Evolutionary conservation across 140 eudicot genomes (phyloP).

Genomic region (Senecio squalidus): DNA sequence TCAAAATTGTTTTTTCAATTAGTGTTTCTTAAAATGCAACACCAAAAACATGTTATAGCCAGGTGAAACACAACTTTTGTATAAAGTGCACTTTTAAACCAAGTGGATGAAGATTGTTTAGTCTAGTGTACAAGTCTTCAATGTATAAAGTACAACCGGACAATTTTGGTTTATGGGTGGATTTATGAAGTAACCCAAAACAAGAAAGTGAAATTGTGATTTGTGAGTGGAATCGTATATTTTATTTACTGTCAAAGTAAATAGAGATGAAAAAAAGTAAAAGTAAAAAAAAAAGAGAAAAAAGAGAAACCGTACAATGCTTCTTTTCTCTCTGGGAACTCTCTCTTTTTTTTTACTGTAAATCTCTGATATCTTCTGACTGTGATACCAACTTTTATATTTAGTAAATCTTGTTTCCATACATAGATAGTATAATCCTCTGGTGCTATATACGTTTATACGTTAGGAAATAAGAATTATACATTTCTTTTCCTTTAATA

Average conservation of each 20-base stretch:
- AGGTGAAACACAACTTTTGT: conserved; percentile 22
- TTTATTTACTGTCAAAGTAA: conserved; percentile 20
- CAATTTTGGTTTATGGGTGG: conserved; percentile 18
- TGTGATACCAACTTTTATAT: conserved; percentile 8
- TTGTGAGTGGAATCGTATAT: conserved; percentile 15
- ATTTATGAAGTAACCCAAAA: conserved; percentile 23
- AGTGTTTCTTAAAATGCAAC: conserved; percentile 25
- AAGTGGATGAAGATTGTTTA: conserved; percentile 10
- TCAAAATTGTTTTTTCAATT: too few species aligned
- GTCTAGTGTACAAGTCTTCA: conserved; percentile 20
- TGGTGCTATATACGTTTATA: not conserved
- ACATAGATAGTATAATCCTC: conserved; percentile 12
- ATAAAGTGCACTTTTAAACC: conserved; percentile 6
- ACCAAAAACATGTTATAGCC: conserved; percentile 19
- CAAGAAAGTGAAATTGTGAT: conserved; percentile 16
- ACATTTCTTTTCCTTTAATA: not conserved
- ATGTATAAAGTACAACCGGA: conserved; percentile 20
- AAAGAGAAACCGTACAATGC: conserved; percentile 23
- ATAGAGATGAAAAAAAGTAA: conserved; percentile 21
- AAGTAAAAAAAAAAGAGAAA: conserved; percentile 1
- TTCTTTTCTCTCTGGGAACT: conserved; percentile 17
- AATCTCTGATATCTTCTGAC: conserved; percentile 9
- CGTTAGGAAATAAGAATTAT: not conserved
- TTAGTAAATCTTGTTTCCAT: conserved; percentile 18
- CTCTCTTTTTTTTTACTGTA: conserved; percentile 28